These are phyloP conservation scores for Aspergillus sp. DNA, from an alignment of 2,329 filamentous ascomycete genomes.

Conservation along the genomic window DNA sequence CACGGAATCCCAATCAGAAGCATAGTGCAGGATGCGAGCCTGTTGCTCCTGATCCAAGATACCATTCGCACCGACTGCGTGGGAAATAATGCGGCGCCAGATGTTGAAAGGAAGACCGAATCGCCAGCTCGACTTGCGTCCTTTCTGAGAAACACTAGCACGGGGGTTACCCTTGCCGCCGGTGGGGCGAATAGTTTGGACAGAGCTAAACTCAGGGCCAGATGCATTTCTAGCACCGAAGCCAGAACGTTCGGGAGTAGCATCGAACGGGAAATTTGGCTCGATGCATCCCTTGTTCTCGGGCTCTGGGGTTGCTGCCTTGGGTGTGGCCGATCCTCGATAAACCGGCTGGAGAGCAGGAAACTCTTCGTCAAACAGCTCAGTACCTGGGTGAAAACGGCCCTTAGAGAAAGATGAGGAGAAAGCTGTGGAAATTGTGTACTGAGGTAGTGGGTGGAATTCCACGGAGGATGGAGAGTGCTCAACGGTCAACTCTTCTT, in stretches of 20 bases:
- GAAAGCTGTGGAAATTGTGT: not conserved
- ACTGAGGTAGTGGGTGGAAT: not conserved
- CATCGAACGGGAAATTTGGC: not conserved
- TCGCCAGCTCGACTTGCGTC: constrained; percentile 20
- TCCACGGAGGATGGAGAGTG: not conserved
- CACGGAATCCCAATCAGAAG: constrained; percentile 31
- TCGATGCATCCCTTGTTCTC: not conserved
- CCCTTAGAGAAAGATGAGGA: not conserved
- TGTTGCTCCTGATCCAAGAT: constrained; percentile 31
- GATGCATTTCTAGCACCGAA: not conserved
- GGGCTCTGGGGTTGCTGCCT: not conserved
- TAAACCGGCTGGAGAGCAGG: constrained; percentile 15
- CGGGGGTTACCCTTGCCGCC: constrained; percentile 5
- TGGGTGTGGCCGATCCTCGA: not conserved
- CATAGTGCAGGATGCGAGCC: constrained; percentile 30
- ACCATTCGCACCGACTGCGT: constrained; percentile 24
- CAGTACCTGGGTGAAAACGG: constrained; percentile 17
- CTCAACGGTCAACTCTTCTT: not conserved
- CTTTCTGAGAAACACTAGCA: not conserved
- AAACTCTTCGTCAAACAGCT: constrained; percentile 22
- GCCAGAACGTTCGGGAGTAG: not conserved
- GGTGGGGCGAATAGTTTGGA: not conserved
- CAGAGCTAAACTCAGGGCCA: not conserved
- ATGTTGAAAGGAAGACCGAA: constrained; percentile 28
- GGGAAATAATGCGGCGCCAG: constrained; percentile 32